phyloP scores from a whole-genome alignment of 1,139 yeast genomes.

The Candida pseudoviswanathii region DNA sequence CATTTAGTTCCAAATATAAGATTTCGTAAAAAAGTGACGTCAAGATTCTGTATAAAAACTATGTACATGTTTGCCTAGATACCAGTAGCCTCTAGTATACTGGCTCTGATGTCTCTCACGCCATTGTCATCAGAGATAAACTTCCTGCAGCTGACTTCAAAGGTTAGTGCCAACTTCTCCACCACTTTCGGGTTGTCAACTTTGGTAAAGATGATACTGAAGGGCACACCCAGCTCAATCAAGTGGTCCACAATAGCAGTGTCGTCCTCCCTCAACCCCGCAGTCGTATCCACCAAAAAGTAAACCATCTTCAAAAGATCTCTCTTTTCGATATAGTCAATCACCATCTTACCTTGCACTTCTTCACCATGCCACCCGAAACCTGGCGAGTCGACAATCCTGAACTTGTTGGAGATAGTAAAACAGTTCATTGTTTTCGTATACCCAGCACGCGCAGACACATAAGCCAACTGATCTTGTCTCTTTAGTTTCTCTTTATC shows the following conservation, averaged over 20 bases:
- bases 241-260: slow-evolving; percentile 52
- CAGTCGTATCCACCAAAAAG: slow-evolving; percentile 58
- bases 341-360: slow-evolving; percentile 70
- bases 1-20: not conserved
- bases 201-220: slow-evolving; percentile 77
- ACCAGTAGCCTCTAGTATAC: slow-evolving; percentile 28
- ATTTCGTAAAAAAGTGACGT: too few species aligned
- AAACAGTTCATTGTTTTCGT: slow-evolving; percentile 79
- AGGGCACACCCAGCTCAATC: slow-evolving; percentile 58
- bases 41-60: not conserved
- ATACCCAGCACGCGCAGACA: slow-evolving; percentile 67
- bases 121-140: slow-evolving; percentile 1
- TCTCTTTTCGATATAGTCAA: slow-evolving; percentile 60
- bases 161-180: slow-evolving; percentile 15
- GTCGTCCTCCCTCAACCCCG: slow-evolving; percentile 64
- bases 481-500: slow-evolving; percentile 27
- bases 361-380: slow-evolving; percentile 67
- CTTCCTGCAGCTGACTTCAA: slow-evolving; percentile 12
- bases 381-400: slow-evolving; percentile 85
- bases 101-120: slow-evolving; percentile 30
- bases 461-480: slow-evolving; percentile 48
- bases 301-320: slow-evolving; percentile 58
- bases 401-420: slow-evolving; percentile 61
- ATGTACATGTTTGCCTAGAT: not conserved
- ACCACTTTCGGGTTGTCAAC: slow-evolving; percentile 53